Base-by-base conservation (phyloP, 257 asterid species). In the Nicotiana tabacum region DNA sequence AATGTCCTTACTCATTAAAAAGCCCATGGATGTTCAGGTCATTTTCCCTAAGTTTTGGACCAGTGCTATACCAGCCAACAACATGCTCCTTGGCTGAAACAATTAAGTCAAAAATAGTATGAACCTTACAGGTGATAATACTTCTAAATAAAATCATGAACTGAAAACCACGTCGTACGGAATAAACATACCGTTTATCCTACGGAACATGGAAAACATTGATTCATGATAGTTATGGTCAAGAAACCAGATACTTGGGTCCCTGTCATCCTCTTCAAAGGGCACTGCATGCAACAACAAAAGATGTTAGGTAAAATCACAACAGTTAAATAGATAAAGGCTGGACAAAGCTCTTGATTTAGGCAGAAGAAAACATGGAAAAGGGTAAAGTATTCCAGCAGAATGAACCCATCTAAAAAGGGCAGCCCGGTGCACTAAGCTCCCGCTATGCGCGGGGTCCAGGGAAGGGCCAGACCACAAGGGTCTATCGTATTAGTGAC, bases 31-130 rank as follows among this genome's bases (percentile, higher is more conserved):
- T 81, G 69, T 87, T 90, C 39, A 95, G 89, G 85, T 95, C 98
- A 85, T 93, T 95, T 88, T 95, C 98, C 85, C 91, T 88, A 68
- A 95, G 93, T 81, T 95, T 95, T 12, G 99, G 97, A 27, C 99
- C 99, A 53, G 98, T 94, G 91, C 98, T 95, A 81, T 95, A 95
- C 99, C 99, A 95, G 69, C 99, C 99, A 88, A 95, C 97, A 77
- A 95, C 98, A 83, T 95, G 99, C 89, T 95, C 99, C 94, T 95
- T 95, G 68, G 98, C 99, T 95, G 97, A 83, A 24, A 87, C 65
- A 66, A 83, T 82, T 76, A 77, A 17, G 79, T 66, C 68, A 80
- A 82, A 85, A 61, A 70, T 87, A 74, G 53, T 32, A 80, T 35
- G 27, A 33, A 27, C n/a, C 9, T 51, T 43, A 33, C 18, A 37